Percentiles rank a stretch among this genome's conserved stretches.
These are phyloP conservation scores for Amanita exitialis DNA, from an alignment of 768 basidiomycete species.

Conservation along the genomic window DNA sequence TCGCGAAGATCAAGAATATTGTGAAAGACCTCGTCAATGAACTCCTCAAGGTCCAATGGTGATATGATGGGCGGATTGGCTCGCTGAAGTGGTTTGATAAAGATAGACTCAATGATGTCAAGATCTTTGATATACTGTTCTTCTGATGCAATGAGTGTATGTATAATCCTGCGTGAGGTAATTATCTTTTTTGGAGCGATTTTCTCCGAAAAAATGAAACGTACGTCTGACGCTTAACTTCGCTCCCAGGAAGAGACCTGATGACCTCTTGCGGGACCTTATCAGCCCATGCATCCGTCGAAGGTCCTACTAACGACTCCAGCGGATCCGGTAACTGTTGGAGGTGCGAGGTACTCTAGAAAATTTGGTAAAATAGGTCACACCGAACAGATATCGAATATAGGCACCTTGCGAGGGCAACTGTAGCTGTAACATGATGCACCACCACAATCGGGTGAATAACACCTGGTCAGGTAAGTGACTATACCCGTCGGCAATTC, in stretches of 20 bases:
- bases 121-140: constrained; percentile 86
- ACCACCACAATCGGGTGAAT: constrained; percentile 76
- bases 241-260: constrained; percentile 54
- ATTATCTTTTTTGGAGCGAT: background rate
- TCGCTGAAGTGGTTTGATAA: constrained; percentile 37
- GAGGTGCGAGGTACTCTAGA: constrained; percentile 22
- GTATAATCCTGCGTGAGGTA: constrained; percentile 48
- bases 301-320: constrained; percentile 22
- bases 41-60: constrained; percentile 55
- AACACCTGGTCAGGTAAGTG: constrained; percentile 85
- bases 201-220: constrained; percentile 9
- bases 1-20: constrained; percentile 85
- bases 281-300: constrained; percentile 35
- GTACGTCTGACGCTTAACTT: constrained; percentile 74
- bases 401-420: constrained; percentile 60
- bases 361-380: constrained; percentile 5
- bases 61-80: constrained; percentile 35
- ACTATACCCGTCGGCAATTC: constrained; percentile 83
- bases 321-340: constrained; percentile 15
- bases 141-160: constrained; percentile 82
- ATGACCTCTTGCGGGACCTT: constrained; percentile 31
- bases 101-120: constrained; percentile 66
- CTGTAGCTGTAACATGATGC: constrained; percentile 72
- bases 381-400: background rate
- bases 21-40: constrained; percentile 85